These are phyloP conservation scores for Cenchrus purpureus DNA, from an alignment of 176 grass and related monocot genomes.

Conservation along the genomic window DNA sequence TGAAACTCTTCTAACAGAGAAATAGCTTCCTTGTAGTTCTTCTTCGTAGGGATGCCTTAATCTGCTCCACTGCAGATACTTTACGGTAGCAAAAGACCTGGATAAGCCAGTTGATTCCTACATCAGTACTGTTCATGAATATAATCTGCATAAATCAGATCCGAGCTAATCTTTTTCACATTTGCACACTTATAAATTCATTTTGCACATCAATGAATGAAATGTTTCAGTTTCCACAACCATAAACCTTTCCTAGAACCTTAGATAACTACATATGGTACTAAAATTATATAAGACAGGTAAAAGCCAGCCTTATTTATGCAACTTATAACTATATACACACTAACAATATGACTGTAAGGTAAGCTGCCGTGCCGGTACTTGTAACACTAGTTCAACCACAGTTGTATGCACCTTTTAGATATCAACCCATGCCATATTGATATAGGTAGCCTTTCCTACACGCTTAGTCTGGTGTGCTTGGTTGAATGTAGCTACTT, in stretches of 20 bases:
- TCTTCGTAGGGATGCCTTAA: slow-evolving; percentile 75
- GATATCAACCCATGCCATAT: slow-evolving; percentile 12
- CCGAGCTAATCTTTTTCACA: background rate
- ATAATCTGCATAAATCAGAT: slow-evolving; percentile 16
- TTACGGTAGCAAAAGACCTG: slow-evolving; percentile 86
- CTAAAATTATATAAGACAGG: background rate
- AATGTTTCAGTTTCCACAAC: background rate
- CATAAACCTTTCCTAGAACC: background rate
- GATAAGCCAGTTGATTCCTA: slow-evolving; percentile 30
- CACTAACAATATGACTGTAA: background rate
- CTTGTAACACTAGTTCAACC: background rate
- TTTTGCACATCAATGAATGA: background rate
- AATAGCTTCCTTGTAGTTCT: slow-evolving; percentile 78
- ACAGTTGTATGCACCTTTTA: background rate
- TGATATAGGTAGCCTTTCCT: background rate
- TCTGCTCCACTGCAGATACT: slow-evolving; percentile 83
- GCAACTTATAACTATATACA: background rate
- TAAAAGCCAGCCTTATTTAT: background rate
- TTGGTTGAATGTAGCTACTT: background rate
- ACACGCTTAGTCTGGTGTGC: background rate
- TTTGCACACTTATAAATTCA: slow-evolving; percentile 9
- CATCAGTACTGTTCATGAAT: slow-evolving; percentile 14
- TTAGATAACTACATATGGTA: background rate
- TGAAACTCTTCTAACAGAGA: slow-evolving; percentile 74
- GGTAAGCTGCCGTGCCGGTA: background rate